These are phyloP conservation scores for Echria macrotheca DNA, from an alignment of 495 filamentous ascomycete species.

Conservation along the genomic window DNA sequence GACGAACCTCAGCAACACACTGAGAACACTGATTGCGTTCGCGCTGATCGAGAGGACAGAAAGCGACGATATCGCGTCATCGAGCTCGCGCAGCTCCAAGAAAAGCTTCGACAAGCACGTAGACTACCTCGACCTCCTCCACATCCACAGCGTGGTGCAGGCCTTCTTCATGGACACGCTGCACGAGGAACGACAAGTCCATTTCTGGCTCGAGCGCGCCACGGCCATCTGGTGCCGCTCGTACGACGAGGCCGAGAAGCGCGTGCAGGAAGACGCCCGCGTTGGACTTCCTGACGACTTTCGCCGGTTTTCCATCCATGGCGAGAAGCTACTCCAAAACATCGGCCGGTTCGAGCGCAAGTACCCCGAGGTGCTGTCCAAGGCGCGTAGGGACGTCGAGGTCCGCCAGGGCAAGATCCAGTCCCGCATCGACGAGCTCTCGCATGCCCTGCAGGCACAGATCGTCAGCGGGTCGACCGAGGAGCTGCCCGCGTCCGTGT, in stretches of 20 bases:
- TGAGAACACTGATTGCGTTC: slow-evolving; percentile 62
- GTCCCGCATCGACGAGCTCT: slow-evolving; percentile 51
- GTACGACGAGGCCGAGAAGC: slow-evolving; percentile 55
- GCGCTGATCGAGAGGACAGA: slow-evolving; percentile 65
- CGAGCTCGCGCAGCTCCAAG: slow-evolving; percentile 39
- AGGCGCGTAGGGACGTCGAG: slow-evolving; percentile 43
- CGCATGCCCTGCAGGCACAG: slow-evolving; percentile 39
- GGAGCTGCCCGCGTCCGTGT: slow-evolving; percentile 55
- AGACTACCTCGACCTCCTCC: slow-evolving; percentile 62
- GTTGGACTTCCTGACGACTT: slow-evolving; percentile 67
- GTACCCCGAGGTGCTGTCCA: slow-evolving; percentile 24
- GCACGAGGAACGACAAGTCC: slow-evolving; percentile 48
- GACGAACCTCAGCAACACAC: slow-evolving; percentile 56
- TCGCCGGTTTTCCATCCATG: slow-evolving; percentile 64
- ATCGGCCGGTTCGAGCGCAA: slow-evolving; percentile 40
- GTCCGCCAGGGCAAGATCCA: slow-evolving; percentile 48
- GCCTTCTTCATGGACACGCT: slow-evolving; percentile 70
- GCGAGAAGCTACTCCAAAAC: slow-evolving; percentile 49
- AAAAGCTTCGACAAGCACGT: slow-evolving; percentile 48
- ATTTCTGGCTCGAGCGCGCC: slow-evolving; percentile 61
- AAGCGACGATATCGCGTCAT: slow-evolving; percentile 36
- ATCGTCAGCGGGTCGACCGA: slow-evolving; percentile 39
- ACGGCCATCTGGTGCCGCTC: slow-evolving; percentile 55
- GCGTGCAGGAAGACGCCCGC: slow-evolving; percentile 49
- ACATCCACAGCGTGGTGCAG: slow-evolving; percentile 74